Evolutionary conservation across 1,284 basidiomycete genomes (phyloP).

Genomic region (Trametes polyzona): DNA sequence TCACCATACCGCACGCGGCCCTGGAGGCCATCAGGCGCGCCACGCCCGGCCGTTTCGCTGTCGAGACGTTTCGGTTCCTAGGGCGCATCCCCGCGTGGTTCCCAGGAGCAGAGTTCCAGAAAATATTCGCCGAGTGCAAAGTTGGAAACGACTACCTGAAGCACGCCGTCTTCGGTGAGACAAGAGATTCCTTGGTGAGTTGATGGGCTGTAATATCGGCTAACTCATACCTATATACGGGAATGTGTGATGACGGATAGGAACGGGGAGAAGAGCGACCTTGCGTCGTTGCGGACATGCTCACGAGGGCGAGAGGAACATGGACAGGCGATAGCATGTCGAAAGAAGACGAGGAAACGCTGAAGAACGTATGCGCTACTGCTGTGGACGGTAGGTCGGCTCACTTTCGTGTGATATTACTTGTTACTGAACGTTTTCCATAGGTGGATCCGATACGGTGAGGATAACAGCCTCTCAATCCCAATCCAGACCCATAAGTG

Average conservation of each 20-base stretch:
- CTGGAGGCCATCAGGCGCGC: background rate
- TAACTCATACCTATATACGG: background rate
- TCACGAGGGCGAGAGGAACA: background rate
- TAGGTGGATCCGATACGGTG: conserved; percentile 25
- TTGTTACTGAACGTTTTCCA: background rate
- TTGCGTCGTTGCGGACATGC: background rate
- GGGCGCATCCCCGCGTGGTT: conserved; percentile 20
- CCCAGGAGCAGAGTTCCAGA: conserved; percentile 18
- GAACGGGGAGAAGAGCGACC: background rate
- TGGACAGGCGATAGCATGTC: background rate
- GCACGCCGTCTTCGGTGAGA: background rate
- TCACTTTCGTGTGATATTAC: background rate
- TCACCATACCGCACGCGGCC: conserved; percentile 2
- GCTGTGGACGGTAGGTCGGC: conserved; percentile 9
- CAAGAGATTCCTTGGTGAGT: background rate
- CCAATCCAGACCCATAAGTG: background rate
- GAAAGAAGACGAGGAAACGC: background rate
- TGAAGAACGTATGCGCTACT: background rate
- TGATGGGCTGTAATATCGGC: background rate
- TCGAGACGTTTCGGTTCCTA: conserved; percentile 21
- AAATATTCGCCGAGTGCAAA: conserved; percentile 1
- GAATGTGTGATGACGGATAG: background rate
- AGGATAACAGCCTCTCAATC: background rate
- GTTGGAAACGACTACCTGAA: conserved; percentile 2
- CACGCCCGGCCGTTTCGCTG: conserved; percentile 13